Evolutionary conservation across 768 basidiomycete species (phyloP).

Genomic region (Coprinopsis cinerea): DNA sequence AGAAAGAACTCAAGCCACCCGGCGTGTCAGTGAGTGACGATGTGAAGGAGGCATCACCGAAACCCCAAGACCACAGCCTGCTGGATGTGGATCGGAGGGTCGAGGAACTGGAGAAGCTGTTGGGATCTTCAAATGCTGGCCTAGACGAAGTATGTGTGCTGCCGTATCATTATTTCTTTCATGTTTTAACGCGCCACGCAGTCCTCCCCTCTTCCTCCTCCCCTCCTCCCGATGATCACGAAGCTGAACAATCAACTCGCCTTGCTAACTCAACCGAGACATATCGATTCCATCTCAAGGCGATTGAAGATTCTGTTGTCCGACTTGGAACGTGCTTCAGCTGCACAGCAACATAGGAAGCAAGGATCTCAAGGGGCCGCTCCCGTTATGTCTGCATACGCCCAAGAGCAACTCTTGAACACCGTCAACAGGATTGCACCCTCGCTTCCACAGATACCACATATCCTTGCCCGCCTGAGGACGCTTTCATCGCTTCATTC

Average conservation of each 20-base stretch:
- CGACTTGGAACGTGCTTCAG: constrained; percentile 82
- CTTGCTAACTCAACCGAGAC: constrained; percentile 89
- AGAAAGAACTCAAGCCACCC: constrained; percentile 9
- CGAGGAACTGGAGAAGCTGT: constrained; percentile 71
- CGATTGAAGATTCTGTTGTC: constrained; percentile 88
- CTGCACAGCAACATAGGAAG: constrained; percentile 42
- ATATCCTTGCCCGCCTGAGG: constrained; percentile 83
- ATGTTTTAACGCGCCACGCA: constrained; percentile 18
- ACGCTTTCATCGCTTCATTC: constrained; percentile 80
- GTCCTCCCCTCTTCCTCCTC: constrained; percentile 70
- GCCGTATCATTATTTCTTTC: background rate
- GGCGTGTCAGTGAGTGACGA: constrained; percentile 4
- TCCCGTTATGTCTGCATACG: constrained; percentile 17
- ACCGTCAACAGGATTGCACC: constrained; percentile 66
- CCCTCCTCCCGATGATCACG: constrained; percentile 75
- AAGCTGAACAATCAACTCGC: constrained; percentile 82
- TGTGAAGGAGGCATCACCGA: constrained; percentile 16
- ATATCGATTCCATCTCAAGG: constrained; percentile 92
- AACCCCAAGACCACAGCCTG: constrained; percentile 42
- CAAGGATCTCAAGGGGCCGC: constrained; percentile 36
- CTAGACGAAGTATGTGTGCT: constrained; percentile 68
- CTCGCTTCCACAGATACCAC: constrained; percentile 76
- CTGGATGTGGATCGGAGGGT: constrained; percentile 81
- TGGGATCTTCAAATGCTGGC: constrained; percentile 76
- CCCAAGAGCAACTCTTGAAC: constrained; percentile 61